Evolutionary conservation across 1,284 basidiomycete genomes (phyloP).

Genomic region (Athelia sp.): DNA sequence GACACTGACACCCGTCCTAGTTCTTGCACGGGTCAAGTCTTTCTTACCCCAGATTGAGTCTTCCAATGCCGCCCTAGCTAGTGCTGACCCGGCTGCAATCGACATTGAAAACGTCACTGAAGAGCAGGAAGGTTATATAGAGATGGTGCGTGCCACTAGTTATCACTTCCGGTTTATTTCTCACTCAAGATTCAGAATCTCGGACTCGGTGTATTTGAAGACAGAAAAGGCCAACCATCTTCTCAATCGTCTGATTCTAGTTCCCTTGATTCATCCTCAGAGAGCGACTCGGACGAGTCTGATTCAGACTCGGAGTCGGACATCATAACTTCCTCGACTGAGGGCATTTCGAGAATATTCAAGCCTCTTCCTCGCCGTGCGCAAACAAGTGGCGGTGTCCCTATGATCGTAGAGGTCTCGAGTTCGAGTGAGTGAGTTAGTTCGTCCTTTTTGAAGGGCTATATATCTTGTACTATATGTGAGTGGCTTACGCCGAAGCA

Average conservation of each 20-base stretch:
- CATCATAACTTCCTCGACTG: no score
- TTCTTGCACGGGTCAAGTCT: conserved; percentile 28
- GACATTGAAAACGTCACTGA: conserved; percentile 29
- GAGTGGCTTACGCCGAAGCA: no score
- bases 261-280: neutral
- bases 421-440: no score
- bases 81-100: conserved; percentile 26
- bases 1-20: conserved; percentile 12
- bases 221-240: conserved; percentile 10
- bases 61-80: conserved; percentile 28
- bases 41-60: conserved; percentile 32
- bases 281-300: no score
- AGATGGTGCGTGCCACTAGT: conserved; percentile 24
- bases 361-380: no score
- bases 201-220: conserved; percentile 32
- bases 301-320: no score
- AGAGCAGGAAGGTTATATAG: conserved; percentile 23
- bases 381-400: no score
- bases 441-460: no score
- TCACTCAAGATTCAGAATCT: conserved; percentile 22
- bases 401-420: no score
- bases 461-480: no score
- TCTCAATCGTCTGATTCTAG: conserved; percentile 1
- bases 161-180: neutral
- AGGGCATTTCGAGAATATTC: no score